Evolutionary conservation across 768 basidiomycete genomes (phyloP), one percentile per base, ranked within the genome.

Genomic region (Suillus fuscotomentosus): DNA sequence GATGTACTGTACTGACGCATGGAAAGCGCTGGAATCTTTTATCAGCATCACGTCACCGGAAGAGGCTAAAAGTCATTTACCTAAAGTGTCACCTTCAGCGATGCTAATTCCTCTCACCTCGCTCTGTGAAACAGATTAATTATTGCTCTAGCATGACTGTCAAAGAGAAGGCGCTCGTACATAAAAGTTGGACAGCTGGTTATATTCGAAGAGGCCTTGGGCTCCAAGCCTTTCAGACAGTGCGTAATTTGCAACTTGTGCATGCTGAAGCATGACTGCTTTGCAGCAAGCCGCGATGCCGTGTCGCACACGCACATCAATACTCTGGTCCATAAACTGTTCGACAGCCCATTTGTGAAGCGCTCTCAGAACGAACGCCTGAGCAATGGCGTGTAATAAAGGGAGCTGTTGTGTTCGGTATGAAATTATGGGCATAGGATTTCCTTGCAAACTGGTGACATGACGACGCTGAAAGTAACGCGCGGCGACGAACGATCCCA

Each of bases 11-110:
- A 68, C 71, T 62, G 31, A 74, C 72, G 68, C 47, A 73, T 70
- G 11, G 72, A 72, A 9, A 73, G 56, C 3, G 48, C 70, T 42
- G 67, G 48, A 1, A 11, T 57, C 9, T 24, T 57, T 10, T 4
- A 15, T 41, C 22, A 57, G 14, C 3, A 27, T 17, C 15, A 10
- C 15, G 5, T 15, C 14, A 17, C 5, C 1, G 13, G 24, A 41
- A 22, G 41, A 27, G 56, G 15, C 3, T 39, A 5, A 39, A 66
- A 55, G 47, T 14, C 4, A 4, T 27, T 80, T 81, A 22, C 74
- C 77, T 3, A 83, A 53, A 27, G 78, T 68, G 65, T 84, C 82
- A 24, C 82, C 82, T 70, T 84, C 82, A 5, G 82, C 81, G 43
- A 82, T 81, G 8, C 77, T 72, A 6, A 71, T 68, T 0, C 81